Conservation (phyloP, 208 protist genomes). For the Trypanosoma avium region DNA sequence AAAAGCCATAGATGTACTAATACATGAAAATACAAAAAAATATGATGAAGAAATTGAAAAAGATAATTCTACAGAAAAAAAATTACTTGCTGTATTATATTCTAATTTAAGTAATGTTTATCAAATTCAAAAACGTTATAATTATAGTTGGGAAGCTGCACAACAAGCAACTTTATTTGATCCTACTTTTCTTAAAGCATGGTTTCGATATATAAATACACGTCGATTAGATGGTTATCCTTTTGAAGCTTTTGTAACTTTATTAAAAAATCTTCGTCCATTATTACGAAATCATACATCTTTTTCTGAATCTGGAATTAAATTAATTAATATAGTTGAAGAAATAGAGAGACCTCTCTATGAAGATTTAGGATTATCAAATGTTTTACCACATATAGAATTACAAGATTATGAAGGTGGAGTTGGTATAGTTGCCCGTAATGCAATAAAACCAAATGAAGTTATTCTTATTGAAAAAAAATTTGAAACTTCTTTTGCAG, state of each 20-base stretch:
- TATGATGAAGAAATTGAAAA: not conserved
- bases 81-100: conserved; percentile 52
- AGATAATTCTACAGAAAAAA: not conserved
- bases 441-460: conserved; percentile 56
- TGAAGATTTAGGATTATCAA: conserved; percentile 48
- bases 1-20: conserved; percentile 27
- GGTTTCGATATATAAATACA: conserved; percentile 68
- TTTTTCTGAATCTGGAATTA: not conserved
- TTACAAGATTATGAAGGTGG: conserved; percentile 71
- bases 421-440: conserved; percentile 69
- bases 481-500: conserved; percentile 57
- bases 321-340: conserved; percentile 12
- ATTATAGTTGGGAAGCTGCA: conserved; percentile 44
- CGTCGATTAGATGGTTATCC: conserved; percentile 50
- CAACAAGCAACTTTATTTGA: conserved; percentile 35
- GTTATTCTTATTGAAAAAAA: conserved; percentile 75
- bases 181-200: conserved; percentile 54
- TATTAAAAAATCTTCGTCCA: conserved; percentile 53
- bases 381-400: conserved; percentile 62
- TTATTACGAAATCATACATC: conserved; percentile 37
- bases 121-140: conserved; percentile 29
- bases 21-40: not conserved
- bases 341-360: conserved; percentile 45
- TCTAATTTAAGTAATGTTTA: conserved; percentile 75
- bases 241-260: conserved; percentile 78